These are phyloP conservation scores for Leptographium galeiforme DNA, from an alignment of 2,329 filamentous ascomycete species.

Conservation along the genomic window DNA sequence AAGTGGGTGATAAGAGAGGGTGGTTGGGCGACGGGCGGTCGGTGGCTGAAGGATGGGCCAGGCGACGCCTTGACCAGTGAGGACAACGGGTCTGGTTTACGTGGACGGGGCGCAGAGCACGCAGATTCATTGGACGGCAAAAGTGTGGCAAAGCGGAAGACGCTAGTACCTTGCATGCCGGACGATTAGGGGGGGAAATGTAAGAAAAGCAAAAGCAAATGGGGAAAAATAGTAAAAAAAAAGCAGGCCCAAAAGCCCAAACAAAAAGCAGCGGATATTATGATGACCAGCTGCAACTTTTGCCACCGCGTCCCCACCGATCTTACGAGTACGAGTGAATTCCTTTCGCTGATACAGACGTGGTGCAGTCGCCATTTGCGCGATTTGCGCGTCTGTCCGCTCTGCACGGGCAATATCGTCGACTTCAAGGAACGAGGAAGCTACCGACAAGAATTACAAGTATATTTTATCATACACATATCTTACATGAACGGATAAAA, in stretches of 20 bases:
- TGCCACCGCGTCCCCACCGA: not conserved
- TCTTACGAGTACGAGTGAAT: not conserved
- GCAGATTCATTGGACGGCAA: not conserved
- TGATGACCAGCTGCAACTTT: not conserved
- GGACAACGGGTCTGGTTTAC: not conserved
- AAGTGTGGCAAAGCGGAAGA: not conserved
- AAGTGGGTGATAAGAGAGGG: not conserved
- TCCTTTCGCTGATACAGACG: no score
- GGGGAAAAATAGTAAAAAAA: not conserved
- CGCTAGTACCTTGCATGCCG: constrained; percentile 4
- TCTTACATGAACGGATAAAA: no score
- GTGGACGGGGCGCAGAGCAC: not conserved
- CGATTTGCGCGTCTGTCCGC: no score
- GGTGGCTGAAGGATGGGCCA: not conserved
- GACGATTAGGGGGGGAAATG: not conserved
- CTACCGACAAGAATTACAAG: no score
- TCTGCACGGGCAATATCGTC: no score
- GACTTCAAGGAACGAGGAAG: no score
- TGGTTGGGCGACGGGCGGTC: not conserved
- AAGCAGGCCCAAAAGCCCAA: not conserved
- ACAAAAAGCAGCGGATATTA: not conserved
- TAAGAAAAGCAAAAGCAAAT: not conserved
- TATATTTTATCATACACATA: no score
- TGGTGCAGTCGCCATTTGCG: no score
- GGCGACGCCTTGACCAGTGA: not conserved